Evolutionary conservation across 169 alveolate species (phyloP).

Genomic region (Eimeria maxima): DNA sequence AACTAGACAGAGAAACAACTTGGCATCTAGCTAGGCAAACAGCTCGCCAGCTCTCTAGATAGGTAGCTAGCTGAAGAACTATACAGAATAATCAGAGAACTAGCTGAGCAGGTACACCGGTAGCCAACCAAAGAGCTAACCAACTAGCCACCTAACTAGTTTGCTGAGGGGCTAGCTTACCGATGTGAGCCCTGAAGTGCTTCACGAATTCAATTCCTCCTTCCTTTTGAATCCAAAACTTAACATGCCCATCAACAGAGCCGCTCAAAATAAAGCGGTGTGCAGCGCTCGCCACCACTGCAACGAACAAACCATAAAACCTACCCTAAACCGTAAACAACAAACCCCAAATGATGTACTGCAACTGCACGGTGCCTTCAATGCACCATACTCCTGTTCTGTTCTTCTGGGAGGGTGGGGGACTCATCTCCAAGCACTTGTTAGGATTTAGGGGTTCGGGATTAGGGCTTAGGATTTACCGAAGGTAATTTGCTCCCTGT

Average conservation of each 20-base stretch:
- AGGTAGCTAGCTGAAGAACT: neutral
- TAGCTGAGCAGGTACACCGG: neutral
- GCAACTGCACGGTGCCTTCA: neutral
- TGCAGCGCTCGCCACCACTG: conserved; percentile 91
- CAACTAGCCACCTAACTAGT: neutral
- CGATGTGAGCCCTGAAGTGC: conserved; percentile 97
- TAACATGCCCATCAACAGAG: conserved; percentile 97
- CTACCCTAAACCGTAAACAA: neutral
- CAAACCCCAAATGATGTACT: neutral
- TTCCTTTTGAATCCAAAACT: conserved; percentile 97
- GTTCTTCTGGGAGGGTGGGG: neutral
- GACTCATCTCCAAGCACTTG: neutral
- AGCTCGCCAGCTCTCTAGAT: neutral
- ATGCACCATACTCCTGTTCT: neutral
- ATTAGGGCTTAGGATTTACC: conserved; percentile 83
- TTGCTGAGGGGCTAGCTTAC: conserved; percentile 80
- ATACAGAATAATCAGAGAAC: neutral
- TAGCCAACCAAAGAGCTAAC: neutral
- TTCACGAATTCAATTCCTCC: conserved; percentile 98
- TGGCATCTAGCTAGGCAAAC: neutral
- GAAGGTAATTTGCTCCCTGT: conserved; percentile 92
- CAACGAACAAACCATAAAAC: neutral
- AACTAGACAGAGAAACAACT: neutral
- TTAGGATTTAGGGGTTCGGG: neutral
- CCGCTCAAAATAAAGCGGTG: conserved; percentile 96